Base-by-base conservation (phyloP, 345 rosid species). In the Acer negundo region DNA sequence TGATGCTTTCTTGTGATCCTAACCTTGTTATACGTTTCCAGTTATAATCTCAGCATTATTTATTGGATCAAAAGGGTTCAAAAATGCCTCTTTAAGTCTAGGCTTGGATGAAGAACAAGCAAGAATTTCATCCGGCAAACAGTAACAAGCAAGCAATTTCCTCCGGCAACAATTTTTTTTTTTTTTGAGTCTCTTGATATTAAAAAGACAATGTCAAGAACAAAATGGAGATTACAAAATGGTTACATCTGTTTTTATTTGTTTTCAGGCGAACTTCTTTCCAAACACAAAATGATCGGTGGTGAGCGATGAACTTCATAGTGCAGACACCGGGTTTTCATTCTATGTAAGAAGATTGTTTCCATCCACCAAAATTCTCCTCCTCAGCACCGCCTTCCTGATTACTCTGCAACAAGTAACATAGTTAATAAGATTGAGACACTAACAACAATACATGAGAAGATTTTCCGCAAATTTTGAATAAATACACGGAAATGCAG, bases 341-440 rank as follows among this genome's bases (percentile, higher is more conserved):
- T 1, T 1, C 28, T 16, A 1, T 15, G 59, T 24, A 58, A 20
- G 49, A 16, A 4, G 62, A 26, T 28, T 49, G 47, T 74, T 12
- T 47, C 68, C 68, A 16, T 40, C 42, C 22, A 44, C 76, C 55
- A 19, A 11, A 38, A 35, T 22, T 46, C 74, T 53, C 64, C 26
- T 24, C 46, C 61, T 28, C 28, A n/a, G 46, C 62, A 40, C 20
- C 31, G 15, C 6, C 12, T 64, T 7, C 62, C 26, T 13, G 28
- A 31, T 44, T 49, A 23, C 61, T 12, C 78, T 75, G 63, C 78
- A 31, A 49, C 35, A 51, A 65, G 31, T 1, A 74, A 19, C 59
- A 2, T 7, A 20, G 77, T 55, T 12, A 20, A 2, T 63, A 13
- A 28, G 44, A 22, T 38, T 3, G 3, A 13, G 22, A 17, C 68